These are phyloP conservation scores for Thalassia testudinum DNA, from an alignment of 116 monocot genomes.

Conservation along the genomic window DNA sequence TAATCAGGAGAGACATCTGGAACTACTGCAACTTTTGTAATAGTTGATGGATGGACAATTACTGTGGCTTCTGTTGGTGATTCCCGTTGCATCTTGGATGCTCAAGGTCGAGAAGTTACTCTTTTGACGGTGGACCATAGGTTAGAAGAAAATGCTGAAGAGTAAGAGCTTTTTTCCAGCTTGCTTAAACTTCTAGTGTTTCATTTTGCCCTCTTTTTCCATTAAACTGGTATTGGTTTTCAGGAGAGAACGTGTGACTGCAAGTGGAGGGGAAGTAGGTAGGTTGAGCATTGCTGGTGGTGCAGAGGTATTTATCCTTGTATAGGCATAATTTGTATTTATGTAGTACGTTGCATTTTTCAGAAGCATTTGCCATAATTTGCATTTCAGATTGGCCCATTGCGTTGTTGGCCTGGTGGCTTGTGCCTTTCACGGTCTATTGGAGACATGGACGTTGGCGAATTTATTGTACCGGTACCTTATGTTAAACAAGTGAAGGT, in stretches of 20 bases:
- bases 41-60: constrained; percentile 90
- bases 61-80: constrained; percentile 97
- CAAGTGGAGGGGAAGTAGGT: constrained; percentile 94
- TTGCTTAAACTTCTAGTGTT: too few species aligned
- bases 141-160: constrained; percentile 94
- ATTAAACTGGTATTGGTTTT: not conserved
- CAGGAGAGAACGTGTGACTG: constrained; percentile 91
- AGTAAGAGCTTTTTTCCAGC: constrained; percentile 21
- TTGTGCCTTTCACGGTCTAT: constrained; percentile 62
- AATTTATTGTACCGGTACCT: constrained; percentile 51
- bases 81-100: constrained; percentile 88
- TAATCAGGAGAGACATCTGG: constrained; percentile 84
- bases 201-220: not conserved
- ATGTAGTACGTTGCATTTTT: not conserved
- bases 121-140: constrained; percentile 90
- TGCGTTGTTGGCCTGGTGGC: constrained; percentile 69
- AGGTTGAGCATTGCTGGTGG: constrained; percentile 84
- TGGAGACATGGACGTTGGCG: constrained; percentile 71
- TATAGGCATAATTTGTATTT: too few species aligned
- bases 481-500: constrained; percentile 76
- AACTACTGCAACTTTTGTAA: constrained; percentile 95
- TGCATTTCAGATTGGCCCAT: constrained; percentile 39
- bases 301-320: constrained; percentile 35
- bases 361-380: not conserved
- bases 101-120: constrained; percentile 63